Evolutionary conservation across 768 basidiomycete genomes (phyloP).

Genomic region (Hericium alpestre): DNA sequence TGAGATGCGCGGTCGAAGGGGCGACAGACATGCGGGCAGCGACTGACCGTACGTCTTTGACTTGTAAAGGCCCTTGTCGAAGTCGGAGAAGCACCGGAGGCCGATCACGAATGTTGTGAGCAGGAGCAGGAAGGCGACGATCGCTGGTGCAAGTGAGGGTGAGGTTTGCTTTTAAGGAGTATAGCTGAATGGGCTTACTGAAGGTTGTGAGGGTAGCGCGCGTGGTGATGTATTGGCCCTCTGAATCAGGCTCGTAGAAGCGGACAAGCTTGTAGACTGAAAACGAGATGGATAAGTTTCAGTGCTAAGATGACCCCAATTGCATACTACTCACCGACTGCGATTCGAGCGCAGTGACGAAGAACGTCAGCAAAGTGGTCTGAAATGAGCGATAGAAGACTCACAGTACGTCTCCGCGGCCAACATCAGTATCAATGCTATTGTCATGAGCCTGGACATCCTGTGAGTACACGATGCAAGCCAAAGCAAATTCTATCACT

Average conservation of each 20-base stretch:
- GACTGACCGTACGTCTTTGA: constrained; percentile 71
- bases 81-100: constrained; percentile 70
- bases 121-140: constrained; percentile 65
- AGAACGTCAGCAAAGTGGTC: not conserved
- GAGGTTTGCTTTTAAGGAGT: not conserved
- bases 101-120: constrained; percentile 69
- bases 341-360: too few relatives aligned
- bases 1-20: not conserved
- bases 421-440: constrained; percentile 67
- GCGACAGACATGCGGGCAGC: constrained; percentile 14
- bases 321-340: not conserved
- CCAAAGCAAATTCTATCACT: constrained; percentile 11
- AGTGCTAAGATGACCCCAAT: not conserved
- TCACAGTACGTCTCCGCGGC: constrained; percentile 70
- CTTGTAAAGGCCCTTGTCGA: constrained; percentile 63
- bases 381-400: constrained; percentile 15
- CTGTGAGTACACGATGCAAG: not conserved
- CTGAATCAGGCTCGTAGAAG: constrained; percentile 58
- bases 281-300: not conserved
- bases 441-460: constrained; percentile 51
- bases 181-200: constrained; percentile 36
- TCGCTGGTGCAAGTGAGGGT: constrained; percentile 32
- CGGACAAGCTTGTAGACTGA: constrained; percentile 79
- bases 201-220: constrained; percentile 72
- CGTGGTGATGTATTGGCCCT: constrained; percentile 52